Base-by-base conservation (phyloP, 768 basidiomycete species). In the Pleurotus djamor region DNA sequence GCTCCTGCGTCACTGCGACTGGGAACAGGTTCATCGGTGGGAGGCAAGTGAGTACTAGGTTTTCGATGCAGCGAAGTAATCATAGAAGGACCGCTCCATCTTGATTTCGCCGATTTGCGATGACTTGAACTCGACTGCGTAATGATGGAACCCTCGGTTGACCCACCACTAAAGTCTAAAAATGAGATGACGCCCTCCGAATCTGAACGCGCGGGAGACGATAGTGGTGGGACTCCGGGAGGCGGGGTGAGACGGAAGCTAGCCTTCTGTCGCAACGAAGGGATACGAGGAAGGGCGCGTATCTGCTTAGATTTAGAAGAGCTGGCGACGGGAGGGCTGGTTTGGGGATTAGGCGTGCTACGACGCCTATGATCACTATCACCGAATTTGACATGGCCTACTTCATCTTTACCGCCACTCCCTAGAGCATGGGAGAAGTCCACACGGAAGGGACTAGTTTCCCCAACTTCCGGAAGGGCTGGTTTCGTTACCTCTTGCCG, bases 401-500 rank as follows among this genome's bases (percentile, higher is more conserved):
- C 60, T 62, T 13, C 67, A 68, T 48, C 68, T 64, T 51, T 61
- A 63, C 34, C 49, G 54, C 16, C 59, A 57, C 59, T 60, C 58
- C 33, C 59, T 9, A 47, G 65, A 65, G 61, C 57, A n/a, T 67
- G 59, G 35, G 67, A 63, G 48, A 82, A 75, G 34, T 81, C 77
- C 41, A 83, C 67, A 37, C 67, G 71, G 66, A 83, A 83, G 3
- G 83, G 81, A 67, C 79, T 82, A n/a, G 72, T 71, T 52, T 69
- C 65, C 21, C 74, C 73, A 37, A 80, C 72, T 55, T 66, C 66
- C 43, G 80, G 71, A 49, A 74, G 69, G 2, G 61, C 61, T 3
- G 50, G 65, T 66, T 10, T 58, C 59, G 8, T 33, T 57, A 14
- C 32, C 17, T 48, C 28, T n/a, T 17, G 12, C 17, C 33, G 38